A percentile compares a stretch with the other conserved stretches of the same genome.
Conservation (phyloP, 139 green algal species). For the Chlorella vulgaris region DNA sequence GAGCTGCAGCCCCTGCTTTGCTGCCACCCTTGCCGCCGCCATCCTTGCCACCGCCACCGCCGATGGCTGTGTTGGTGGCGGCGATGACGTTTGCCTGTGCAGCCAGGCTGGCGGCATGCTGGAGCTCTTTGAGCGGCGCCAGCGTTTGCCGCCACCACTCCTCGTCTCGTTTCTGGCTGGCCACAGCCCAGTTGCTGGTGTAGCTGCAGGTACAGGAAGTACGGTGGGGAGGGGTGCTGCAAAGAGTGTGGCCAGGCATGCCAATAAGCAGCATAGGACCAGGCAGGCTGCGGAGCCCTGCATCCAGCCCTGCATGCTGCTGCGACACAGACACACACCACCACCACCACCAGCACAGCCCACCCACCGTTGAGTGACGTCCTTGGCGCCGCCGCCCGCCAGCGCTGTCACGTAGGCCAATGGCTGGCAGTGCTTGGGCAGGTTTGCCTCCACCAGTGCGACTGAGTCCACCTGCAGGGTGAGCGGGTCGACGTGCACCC, state of each 20-base stretch:
- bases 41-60: neutral
- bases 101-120: constrained; percentile 18
- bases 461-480: constrained; percentile 68
- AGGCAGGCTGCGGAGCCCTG: neutral
- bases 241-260: neutral
- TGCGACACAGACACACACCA: neutral
- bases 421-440: constrained; percentile 14
- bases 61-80: neutral
- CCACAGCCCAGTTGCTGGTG: constrained; percentile 45
- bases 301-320: neutral
- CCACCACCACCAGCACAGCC: neutral
- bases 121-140: constrained; percentile 30
- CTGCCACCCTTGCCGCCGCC: neutral
- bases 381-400: constrained; percentile 56
- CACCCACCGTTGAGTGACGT: constrained; percentile 67
- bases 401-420: constrained; percentile 75
- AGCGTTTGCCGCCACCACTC: constrained; percentile 66
- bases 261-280: neutral
- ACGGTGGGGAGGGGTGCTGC: neutral
- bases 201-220: constrained; percentile 50
- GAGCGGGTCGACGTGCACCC: constrained; percentile 81
- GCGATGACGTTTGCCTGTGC: neutral
- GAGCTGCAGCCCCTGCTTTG: neutral
- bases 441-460: constrained; percentile 42
- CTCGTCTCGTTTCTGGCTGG: constrained; percentile 59